Percentiles rank a stretch among this genome's conserved stretches.
These are phyloP conservation scores for Parietaria judaica DNA, from an alignment of 306 rosid species.

Conservation along the genomic window DNA sequence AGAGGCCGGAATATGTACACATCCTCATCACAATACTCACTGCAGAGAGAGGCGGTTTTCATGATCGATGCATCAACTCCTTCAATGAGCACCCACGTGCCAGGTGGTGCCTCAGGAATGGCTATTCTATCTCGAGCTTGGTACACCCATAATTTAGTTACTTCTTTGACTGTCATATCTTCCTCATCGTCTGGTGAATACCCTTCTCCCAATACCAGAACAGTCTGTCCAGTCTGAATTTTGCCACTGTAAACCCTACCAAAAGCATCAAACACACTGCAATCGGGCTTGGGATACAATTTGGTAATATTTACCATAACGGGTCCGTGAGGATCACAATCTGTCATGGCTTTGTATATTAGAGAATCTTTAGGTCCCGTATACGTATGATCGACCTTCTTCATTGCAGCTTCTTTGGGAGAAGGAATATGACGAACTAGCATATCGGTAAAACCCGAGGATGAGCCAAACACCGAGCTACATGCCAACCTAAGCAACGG, in stretches of 20 bases:
- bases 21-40: conserved; percentile 73
- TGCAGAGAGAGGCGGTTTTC: conserved; percentile 95
- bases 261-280: conserved; percentile 97
- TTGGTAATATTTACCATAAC: conserved; percentile 90
- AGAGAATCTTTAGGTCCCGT: conserved; percentile 81
- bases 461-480: conserved; percentile 84
- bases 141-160: conserved; percentile 89
- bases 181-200: conserved; percentile 98
- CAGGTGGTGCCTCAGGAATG: conserved; percentile 90
- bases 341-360: conserved; percentile 76
- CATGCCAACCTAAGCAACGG: conserved; percentile 95
- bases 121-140: conserved; percentile 96
- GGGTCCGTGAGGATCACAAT: conserved; percentile 81
- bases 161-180: conserved; percentile 95
- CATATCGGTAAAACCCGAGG: conserved; percentile 94
- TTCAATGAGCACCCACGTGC: conserved; percentile 97
- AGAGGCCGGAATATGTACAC: conserved; percentile 89
- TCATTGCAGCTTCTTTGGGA: conserved; percentile 69
- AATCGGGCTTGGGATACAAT: conserved; percentile 90
- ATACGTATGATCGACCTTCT: conserved; percentile 84
- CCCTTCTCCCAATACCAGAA: conserved; percentile 93
- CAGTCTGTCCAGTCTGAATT: conserved; percentile 90
- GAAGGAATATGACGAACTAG: conserved; percentile 93
- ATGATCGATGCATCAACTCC: conserved; percentile 99
- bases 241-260: conserved; percentile 94